Conservation (phyloP, 257 asterid genomes). For the Capsicum pubescens region DNA sequence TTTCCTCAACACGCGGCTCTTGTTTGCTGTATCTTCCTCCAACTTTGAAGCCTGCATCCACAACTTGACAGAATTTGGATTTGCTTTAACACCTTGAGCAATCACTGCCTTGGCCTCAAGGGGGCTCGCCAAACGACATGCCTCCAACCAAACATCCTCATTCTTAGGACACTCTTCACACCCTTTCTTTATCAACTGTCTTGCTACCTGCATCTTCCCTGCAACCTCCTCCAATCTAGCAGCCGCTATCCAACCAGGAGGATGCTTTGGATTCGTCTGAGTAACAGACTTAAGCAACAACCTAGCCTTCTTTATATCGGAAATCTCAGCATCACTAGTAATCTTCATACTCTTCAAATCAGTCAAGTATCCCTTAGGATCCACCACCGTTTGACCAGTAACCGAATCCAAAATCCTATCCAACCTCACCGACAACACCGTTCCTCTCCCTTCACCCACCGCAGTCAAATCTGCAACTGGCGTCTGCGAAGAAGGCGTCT, state of each 20-base stretch:
- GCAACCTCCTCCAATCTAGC: conserved; percentile 98
- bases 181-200: conserved; percentile 70
- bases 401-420: conserved; percentile 88
- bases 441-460: conserved; percentile 96
- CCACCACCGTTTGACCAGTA: conserved; percentile 87
- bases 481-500: conserved; percentile 88
- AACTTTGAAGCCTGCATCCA: conserved; percentile 95
- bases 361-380: conserved; percentile 95
- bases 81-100: conserved; percentile 77
- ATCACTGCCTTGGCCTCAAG: conserved; percentile 87
- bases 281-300: conserved; percentile 79
- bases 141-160: conserved; percentile 97
- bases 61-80: conserved; percentile 83
- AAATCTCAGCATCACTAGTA: conserved; percentile 91
- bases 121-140: conserved; percentile 76
- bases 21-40: conserved; percentile 70
- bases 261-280: conserved; percentile 88
- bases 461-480: conserved; percentile 96
- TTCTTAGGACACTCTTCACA: conserved; percentile 87
- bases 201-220: conserved; percentile 77
- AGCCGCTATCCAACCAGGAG: conserved; percentile 97
- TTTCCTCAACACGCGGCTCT: conserved; percentile 78
- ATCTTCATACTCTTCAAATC: conserved; percentile 95
- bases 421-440: conserved; percentile 82
- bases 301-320: conserved; percentile 91